Percentiles rank a stretch among this genome's conserved stretches.
These are phyloP conservation scores for Paecilomyces formosus DNA, from an alignment of 2,329 filamentous ascomycete species.

Conservation along the genomic window DNA sequence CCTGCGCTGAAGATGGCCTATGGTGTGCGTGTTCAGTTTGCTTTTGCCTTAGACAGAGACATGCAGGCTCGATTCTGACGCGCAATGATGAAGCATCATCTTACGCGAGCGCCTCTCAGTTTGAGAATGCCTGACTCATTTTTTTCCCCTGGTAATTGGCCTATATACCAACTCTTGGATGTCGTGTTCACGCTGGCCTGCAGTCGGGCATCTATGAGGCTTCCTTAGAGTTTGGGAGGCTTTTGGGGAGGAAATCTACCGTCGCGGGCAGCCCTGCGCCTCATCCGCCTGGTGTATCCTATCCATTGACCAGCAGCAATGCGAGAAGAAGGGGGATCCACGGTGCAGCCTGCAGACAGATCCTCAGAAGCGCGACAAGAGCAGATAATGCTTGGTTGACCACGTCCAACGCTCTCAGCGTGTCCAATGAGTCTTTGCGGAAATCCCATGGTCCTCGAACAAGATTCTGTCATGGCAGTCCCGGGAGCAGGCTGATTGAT, in stretches of 20 bases:
- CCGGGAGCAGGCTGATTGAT: too few species aligned
- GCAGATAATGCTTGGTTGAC: not conserved
- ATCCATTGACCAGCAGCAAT: not conserved
- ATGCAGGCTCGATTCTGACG: not conserved
- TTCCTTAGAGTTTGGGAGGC: not conserved
- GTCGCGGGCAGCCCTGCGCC: not conserved
- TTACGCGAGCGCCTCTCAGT: not conserved
- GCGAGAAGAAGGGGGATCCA: not conserved
- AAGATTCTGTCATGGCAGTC: too few species aligned
- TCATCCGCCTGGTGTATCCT: not conserved
- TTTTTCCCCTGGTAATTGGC: not conserved
- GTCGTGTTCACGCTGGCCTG: not conserved
- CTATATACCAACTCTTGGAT: not conserved
- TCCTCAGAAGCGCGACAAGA: not conserved
- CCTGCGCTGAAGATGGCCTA: not conserved
- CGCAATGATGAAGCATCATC: not conserved
- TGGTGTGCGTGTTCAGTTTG: not conserved
- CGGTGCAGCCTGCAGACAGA: not conserved
- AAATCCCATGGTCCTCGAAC: not conserved
- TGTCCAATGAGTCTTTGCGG: not conserved
- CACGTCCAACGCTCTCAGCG: not conserved
- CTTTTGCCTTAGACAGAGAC: not conserved
- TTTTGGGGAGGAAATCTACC: not conserved
- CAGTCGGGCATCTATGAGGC: not conserved
- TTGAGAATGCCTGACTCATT: not conserved